These are phyloP conservation scores for Leishmania arabica DNA, from an alignment of 208 protist species.

Conservation along the genomic window DNA sequence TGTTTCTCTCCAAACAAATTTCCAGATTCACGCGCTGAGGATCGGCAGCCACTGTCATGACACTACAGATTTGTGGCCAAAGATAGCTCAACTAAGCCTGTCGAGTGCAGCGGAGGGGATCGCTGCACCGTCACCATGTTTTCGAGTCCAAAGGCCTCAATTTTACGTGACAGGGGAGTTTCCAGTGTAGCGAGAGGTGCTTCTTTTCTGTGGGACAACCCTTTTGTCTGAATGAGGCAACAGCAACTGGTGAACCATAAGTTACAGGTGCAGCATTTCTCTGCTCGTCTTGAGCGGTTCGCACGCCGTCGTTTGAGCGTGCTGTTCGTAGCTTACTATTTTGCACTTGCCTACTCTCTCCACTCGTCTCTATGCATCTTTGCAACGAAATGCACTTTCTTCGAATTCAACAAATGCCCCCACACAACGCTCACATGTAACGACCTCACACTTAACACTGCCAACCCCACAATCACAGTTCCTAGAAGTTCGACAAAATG, in stretches of 20 bases:
- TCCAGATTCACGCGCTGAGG: neutral
- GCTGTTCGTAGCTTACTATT: too few relatives aligned
- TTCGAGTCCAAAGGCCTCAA: neutral
- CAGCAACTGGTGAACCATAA: neutral
- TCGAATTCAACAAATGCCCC: neutral
- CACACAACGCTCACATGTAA: neutral
- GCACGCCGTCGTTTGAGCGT: neutral
- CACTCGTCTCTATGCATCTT: neutral
- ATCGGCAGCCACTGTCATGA: neutral
- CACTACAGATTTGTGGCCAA: neutral
- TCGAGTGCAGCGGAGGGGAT: neutral
- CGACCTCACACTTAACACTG: neutral
- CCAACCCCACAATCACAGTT: neutral
- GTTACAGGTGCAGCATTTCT: neutral
- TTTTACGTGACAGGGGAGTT: neutral
- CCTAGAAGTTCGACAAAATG: constrained; percentile 43
- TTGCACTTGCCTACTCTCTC: neutral
- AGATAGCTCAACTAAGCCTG: neutral
- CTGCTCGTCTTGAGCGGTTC: neutral
- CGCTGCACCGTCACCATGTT: neutral
- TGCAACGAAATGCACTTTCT: neutral
- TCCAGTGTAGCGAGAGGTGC: neutral
- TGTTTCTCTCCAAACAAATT: neutral
- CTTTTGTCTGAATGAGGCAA: neutral
- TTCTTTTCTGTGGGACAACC: neutral